phyloP scores from a whole-genome alignment of 306 rosid genomes.

The Neltuma alba region DNA sequence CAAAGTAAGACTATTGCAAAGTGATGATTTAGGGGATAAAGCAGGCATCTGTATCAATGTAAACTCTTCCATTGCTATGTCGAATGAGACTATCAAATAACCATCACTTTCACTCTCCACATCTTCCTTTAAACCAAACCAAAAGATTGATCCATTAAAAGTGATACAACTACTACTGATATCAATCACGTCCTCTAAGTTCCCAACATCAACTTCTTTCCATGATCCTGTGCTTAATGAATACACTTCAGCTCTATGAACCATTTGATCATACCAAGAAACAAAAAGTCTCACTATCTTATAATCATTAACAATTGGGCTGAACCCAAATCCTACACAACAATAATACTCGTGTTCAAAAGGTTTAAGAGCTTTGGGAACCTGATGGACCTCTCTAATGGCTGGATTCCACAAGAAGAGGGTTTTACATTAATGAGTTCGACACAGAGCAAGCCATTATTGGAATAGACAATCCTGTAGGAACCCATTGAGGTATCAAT shows the following conservation, averaged over 20 bases:
- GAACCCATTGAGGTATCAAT: no score
- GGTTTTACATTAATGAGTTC: background rate
- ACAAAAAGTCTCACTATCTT: background rate
- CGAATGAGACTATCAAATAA: background rate
- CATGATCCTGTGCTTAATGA: background rate
- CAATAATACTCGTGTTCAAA: no score
- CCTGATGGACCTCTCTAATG: background rate
- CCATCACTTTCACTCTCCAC: no score
- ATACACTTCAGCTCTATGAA: background rate
- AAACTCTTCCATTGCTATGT: background rate
- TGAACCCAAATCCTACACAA: background rate
- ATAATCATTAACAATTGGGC: background rate
- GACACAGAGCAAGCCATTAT: no score
- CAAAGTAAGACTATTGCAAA: background rate
- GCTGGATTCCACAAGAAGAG: background rate
- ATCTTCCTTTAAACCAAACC: no score
- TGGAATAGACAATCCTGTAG: no score
- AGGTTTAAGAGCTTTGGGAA: no score
- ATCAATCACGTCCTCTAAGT: fast-evolving
- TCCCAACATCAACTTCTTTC: background rate
- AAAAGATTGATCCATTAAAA: background rate
- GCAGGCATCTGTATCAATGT: no score
- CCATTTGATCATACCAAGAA: background rate
- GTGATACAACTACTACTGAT: no score
- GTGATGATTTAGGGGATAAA: background rate